These are phyloP conservation scores for Aethionema arabicum DNA, from an alignment of 345 rosid species.

Conservation along the genomic window DNA sequence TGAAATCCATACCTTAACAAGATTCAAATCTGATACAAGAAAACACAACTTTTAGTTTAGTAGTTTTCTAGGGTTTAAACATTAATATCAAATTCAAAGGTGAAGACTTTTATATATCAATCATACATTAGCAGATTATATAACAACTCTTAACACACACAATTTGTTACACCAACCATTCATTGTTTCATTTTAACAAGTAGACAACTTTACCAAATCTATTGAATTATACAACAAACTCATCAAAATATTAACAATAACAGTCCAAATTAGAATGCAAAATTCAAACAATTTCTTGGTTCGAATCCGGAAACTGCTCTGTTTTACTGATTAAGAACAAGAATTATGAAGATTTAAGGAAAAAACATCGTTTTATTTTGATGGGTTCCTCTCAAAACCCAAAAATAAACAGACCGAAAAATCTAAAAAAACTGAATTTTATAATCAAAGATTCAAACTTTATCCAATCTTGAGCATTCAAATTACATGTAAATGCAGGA, in stretches of 20 bases:
- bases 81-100: neutral
- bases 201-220: conserved; percentile 21
- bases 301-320: neutral
- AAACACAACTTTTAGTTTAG: neutral
- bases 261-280: neutral
- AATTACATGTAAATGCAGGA: too few species aligned
- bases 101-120: conserved; percentile 9
- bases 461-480: too few species aligned
- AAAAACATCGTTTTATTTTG: too few species aligned
- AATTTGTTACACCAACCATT: conserved; percentile 22
- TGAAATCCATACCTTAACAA: conserved; percentile 25
- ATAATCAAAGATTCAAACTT: too few species aligned
- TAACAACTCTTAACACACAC: too few species aligned
- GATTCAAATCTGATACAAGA: conserved; percentile 17
- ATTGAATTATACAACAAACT: neutral
- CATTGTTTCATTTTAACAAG: conserved; percentile 19
- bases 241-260: neutral
- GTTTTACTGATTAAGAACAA: neutral
- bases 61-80: too few species aligned
- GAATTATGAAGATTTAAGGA: too few species aligned
- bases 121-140: too few species aligned
- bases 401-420: too few species aligned
- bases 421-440: too few species aligned
- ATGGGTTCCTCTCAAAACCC: too few species aligned
- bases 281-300: neutral